Base-by-base conservation (phyloP, 768 basidiomycete species). In the Kwoniella botswanensis region DNA sequence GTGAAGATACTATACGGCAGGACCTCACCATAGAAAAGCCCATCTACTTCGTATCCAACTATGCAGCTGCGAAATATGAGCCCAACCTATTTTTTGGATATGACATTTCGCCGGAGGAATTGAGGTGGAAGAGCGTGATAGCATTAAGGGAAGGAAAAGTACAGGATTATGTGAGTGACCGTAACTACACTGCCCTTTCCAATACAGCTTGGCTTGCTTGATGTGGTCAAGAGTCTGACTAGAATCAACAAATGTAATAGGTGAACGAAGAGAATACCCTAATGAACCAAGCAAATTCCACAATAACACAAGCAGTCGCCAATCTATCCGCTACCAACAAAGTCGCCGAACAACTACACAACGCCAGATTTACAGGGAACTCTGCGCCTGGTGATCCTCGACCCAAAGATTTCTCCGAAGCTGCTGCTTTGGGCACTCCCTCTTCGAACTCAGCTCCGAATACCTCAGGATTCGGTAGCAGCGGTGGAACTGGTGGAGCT, bases 91-190 rank as follows among this genome's bases (percentile, higher is more conserved):
- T 97, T 18, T 66, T 84, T 10, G 89, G 88, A 2, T 82, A 91
- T 42, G 93, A 97, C 73, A 86, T 90, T 71, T 91, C 90, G 0
- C 88, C 88, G 0, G 94, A 95, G 76, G 94, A 97, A 82, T 83
- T 95, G 56, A 87, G 92, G 55, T 84, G 90, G 46, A 89, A 87
- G 71, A 91, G 91, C 6, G 85, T 86, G 2, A 82, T 85, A 9
- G 90, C 91, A 0, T 72, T 87, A 22, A 86, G 86, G 70, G 85
- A 86, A 9, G 89, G 89, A 21, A 89, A 86, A 60, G 73, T 85
- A 7, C 86, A 87, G 50, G 88, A 89, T 86, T 94, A 94, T 82
- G 93, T 93, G 74, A 73, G 90, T 86, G 13, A 17, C 4, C 43
- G 13, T 43, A 7, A 24, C 18, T 35, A 35, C 35, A 35, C 35